phyloP scores from a whole-genome alignment of 176 grass and related monocot species.

The Microstegium vimineum region DNA sequence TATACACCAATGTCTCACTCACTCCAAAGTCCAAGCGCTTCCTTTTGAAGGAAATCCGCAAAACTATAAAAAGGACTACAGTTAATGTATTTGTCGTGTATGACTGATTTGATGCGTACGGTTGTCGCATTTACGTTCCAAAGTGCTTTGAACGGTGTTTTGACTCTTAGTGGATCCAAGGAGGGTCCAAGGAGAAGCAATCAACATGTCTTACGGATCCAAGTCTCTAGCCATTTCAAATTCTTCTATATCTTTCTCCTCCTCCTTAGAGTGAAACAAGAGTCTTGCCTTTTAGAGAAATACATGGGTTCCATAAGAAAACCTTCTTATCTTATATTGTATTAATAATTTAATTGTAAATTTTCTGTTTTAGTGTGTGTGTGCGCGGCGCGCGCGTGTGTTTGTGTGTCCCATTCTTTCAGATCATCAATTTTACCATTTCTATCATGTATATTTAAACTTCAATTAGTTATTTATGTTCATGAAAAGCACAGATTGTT shows the following conservation, averaged over 20 bases:
- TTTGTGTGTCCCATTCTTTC: too few species aligned
- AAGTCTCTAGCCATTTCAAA: not conserved
- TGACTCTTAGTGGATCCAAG: not conserved
- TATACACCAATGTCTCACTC: too few species aligned
- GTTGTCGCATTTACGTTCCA: not conserved
- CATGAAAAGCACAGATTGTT: too few species aligned
- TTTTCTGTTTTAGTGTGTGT: too few species aligned
- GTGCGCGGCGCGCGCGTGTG: too few species aligned
- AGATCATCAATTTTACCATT: too few species aligned
- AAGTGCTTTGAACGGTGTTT: not conserved
- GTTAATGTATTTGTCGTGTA: not conserved
- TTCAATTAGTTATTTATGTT: too few species aligned
- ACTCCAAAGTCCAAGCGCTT: not conserved
- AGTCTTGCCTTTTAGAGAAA: not conserved
- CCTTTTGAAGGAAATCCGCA: not conserved
- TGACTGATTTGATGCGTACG: not conserved
- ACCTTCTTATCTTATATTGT: not conserved
- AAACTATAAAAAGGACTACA: not conserved
- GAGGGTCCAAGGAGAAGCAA: not conserved
- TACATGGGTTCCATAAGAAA: not conserved
- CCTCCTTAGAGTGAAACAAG: not conserved
- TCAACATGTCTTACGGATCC: not conserved
- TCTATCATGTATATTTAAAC: too few species aligned
- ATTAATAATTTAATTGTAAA: too few species aligned
- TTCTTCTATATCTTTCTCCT: not conserved